Conservation (phyloP, 2,329 filamentous ascomycete genomes). For the Neurospora sp. region DNA sequence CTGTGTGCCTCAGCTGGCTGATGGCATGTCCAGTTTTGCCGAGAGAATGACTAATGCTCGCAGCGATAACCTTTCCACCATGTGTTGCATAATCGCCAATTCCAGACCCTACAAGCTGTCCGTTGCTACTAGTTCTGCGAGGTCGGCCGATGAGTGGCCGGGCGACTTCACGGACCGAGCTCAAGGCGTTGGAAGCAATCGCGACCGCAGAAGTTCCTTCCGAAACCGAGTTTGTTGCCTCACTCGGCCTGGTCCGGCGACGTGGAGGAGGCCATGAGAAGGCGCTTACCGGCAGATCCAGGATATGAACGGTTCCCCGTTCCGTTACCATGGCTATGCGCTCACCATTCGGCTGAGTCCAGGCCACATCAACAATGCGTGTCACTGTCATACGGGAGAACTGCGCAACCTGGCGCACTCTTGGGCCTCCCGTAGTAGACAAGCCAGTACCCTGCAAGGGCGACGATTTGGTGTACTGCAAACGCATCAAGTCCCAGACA, state of each 20-base stretch:
- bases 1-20: conserved; percentile 62
- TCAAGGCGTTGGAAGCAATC: conserved; percentile 61
- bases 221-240: conserved; percentile 35
- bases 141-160: conserved; percentile 48
- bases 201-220: conserved; percentile 51
- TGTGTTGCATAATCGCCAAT: conserved; percentile 56
- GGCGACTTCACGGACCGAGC: conserved; percentile 60
- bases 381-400: conserved; percentile 89
- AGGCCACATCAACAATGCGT: conserved; percentile 80
- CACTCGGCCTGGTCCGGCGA: conserved; percentile 34
- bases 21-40: conserved; percentile 63
- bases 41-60: conserved; percentile 64
- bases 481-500: conserved; percentile 68
- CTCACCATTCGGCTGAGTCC: conserved; percentile 74
- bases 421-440: conserved; percentile 40
- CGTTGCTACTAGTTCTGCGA: conserved; percentile 39
- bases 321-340: conserved; percentile 84
- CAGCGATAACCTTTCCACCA: conserved; percentile 61
- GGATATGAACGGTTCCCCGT: conserved; percentile 87
- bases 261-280: conserved; percentile 79
- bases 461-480: conserved; percentile 53
- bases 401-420: conserved; percentile 75
- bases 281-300: conserved; percentile 73
- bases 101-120: conserved; percentile 31
- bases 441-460: conserved; percentile 41